Conservation (phyloP, 305 asterid genomes). For the Plantago coronopus region DNA sequence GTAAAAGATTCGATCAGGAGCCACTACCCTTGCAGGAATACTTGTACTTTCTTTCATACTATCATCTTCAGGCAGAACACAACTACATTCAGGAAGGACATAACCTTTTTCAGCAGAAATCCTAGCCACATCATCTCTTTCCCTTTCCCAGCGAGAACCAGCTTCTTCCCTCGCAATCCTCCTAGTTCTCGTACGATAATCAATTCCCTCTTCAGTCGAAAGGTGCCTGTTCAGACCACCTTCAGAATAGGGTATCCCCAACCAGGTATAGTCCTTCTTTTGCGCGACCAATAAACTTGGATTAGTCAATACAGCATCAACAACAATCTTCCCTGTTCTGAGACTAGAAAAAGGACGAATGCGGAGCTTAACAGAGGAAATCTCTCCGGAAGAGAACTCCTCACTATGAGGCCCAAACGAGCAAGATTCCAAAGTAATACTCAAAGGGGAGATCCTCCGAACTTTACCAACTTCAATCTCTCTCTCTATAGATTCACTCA, state of each 20-base stretch:
- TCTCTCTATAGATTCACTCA: conserved; percentile 72
- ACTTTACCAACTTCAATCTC: conserved; percentile 90
- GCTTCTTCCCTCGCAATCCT: conserved; percentile 88
- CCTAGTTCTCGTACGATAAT: conserved; percentile 78
- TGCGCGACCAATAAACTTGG: conserved; percentile 81
- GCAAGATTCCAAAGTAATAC: conserved; percentile 92
- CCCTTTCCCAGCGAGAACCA: conserved; percentile 57
- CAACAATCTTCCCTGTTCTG: conserved; percentile 83
- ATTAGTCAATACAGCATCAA: conserved; percentile 77
- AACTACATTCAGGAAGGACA: conserved; percentile 46
- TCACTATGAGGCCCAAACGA: conserved; percentile 82
- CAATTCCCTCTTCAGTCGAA: conserved; percentile 91
- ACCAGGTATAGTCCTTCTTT: conserved; percentile 80
- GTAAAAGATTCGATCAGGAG: conserved; percentile 53
- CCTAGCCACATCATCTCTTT: conserved; percentile 79
- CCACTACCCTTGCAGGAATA: conserved; percentile 46
- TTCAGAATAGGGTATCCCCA: conserved; percentile 84
- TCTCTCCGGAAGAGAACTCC: conserved; percentile 94
- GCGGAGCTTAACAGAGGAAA: conserved; percentile 72
- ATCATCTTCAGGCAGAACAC: conserved; percentile 47
- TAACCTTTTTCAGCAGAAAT: conserved; percentile 80
- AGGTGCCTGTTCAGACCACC: conserved; percentile 59
- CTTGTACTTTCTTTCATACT: conserved; percentile 42
- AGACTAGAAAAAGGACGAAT: conserved; percentile 90
- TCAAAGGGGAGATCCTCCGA: conserved; percentile 79